These are phyloP conservation scores for Talaromyces albobiverticillius DNA, from an alignment of 2,329 filamentous ascomycete species.

Conservation along the genomic window DNA sequence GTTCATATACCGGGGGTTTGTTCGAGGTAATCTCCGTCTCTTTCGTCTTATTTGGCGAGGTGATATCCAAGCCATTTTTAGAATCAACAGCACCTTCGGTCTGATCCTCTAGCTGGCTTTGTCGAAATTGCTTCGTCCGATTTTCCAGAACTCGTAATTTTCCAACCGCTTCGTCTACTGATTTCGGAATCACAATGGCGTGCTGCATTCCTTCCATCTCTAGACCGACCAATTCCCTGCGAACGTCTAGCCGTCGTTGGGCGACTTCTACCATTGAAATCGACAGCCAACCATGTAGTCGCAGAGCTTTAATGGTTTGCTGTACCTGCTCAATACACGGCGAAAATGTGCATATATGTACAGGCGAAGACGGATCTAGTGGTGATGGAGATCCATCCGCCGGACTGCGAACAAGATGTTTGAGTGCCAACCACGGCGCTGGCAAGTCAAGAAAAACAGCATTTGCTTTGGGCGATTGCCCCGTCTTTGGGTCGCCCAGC, in stretches of 20 bases:
- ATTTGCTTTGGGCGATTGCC: slow-evolving; percentile 42
- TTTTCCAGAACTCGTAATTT: slow-evolving; percentile 72
- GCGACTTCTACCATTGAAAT: slow-evolving; percentile 91
- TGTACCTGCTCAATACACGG: slow-evolving; percentile 97
- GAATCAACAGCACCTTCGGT: slow-evolving; percentile 11
- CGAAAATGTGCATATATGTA: slow-evolving; percentile 88
- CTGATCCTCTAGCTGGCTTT: slow-evolving; percentile 25
- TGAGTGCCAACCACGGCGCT: slow-evolving; percentile 50
- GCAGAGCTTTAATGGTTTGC: slow-evolving; percentile 75
- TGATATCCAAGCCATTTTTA: slow-evolving; percentile 22
- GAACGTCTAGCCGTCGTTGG: slow-evolving; percentile 75
- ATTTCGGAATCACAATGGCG: slow-evolving; percentile 62
- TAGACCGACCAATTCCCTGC: slow-evolving; percentile 75
- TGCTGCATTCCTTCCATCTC: slow-evolving; percentile 65
- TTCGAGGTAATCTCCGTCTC: slow-evolving; percentile 12
- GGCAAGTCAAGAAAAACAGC: slow-evolving; percentile 51
- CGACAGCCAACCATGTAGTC: slow-evolving; percentile 80
- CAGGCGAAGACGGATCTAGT: slow-evolving; percentile 68
- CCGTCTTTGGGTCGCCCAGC: slow-evolving; percentile 29
- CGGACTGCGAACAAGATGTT: slow-evolving; percentile 42
- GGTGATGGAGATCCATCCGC: slow-evolving; percentile 42
- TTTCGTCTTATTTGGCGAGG: not conserved
- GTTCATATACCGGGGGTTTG: slow-evolving; percentile 62
- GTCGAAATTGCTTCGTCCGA: slow-evolving; percentile 64
- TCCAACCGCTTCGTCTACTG: slow-evolving; percentile 74